Evolutionary conservation across 1,284 basidiomycete species (phyloP).

Genomic region (Ganoderma resinaceum): DNA sequence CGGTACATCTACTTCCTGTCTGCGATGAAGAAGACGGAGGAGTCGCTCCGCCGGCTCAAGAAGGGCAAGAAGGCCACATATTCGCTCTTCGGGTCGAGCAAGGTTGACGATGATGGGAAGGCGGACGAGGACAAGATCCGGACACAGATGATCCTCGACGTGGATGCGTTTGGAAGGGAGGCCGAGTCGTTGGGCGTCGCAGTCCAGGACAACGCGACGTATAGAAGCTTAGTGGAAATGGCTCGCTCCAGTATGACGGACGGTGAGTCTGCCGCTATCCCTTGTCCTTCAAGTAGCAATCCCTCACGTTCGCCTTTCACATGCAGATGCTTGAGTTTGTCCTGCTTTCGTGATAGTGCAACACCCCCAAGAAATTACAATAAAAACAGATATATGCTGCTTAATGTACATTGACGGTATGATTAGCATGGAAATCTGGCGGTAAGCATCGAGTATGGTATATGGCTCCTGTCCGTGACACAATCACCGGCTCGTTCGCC

Average conservation of each 20-base stretch:
- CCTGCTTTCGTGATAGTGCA: background rate
- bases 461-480: conserved; percentile 67
- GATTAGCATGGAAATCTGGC: conserved; percentile 35
- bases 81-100: conserved; percentile 64
- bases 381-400: conserved; percentile 23
- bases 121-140: conserved; percentile 84
- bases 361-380: conserved; percentile 17
- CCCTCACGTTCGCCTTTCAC: background rate
- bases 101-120: conserved; percentile 68
- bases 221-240: conserved; percentile 63
- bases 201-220: conserved; percentile 61
- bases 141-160: conserved; percentile 87
- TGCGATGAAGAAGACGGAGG: conserved; percentile 90
- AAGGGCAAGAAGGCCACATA: conserved; percentile 85
- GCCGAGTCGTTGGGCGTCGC: conserved; percentile 74
- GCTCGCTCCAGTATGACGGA: conserved; percentile 52
- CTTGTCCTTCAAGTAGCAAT: background rate
- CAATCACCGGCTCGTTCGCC: conserved; percentile 48
- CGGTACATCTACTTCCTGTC: conserved; percentile 76
- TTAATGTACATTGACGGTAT: conserved; percentile 42
- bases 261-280: conserved; percentile 23
- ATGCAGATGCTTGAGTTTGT: background rate
- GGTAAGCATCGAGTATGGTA: conserved; percentile 62
- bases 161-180: conserved; percentile 82
- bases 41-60: conserved; percentile 84